These are phyloP conservation scores for Volvariella volvacea DNA, from an alignment of 1,284 basidiomycete genomes.

Conservation along the genomic window DNA sequence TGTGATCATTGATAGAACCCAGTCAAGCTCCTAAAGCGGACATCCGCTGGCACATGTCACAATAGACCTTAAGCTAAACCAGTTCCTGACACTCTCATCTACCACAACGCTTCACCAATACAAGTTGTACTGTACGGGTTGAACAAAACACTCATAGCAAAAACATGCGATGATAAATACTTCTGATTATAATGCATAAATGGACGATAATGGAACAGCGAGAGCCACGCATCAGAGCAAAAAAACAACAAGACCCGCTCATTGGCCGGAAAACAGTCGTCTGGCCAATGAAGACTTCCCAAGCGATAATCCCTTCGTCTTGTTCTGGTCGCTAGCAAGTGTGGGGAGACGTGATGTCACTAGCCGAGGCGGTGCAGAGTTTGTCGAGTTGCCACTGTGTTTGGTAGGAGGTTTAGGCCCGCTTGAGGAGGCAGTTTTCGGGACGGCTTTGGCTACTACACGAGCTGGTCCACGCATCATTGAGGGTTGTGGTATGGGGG, in stretches of 20 bases:
- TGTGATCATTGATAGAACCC: no score
- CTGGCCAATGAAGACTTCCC: neutral
- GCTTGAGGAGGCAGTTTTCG: constrained; percentile 9
- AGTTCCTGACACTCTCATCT: no score
- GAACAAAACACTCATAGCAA: no score
- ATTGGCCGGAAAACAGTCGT: neutral
- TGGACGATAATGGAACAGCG: neutral
- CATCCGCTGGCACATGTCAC: no score
- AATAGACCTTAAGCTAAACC: no score
- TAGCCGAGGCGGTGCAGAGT: neutral
- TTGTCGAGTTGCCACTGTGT: neutral
- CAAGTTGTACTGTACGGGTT: no score
- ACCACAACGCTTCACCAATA: no score
- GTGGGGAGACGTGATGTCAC: neutral
- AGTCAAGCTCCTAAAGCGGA: no score
- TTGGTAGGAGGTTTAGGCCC: constrained; percentile 18
- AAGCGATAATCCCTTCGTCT: neutral
- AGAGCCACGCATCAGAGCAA: constrained; percentile 2
- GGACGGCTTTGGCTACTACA: neutral
- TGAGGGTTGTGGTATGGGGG: no score
- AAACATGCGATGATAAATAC: neutral
- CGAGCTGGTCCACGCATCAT: no score
- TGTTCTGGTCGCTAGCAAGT: neutral
- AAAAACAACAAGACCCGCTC: neutral
- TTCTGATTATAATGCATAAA: constrained; percentile 1